These are phyloP conservation scores for Aeschynomene evenia DNA, from an alignment of 306 rosid genomes.

Conservation along the genomic window DNA sequence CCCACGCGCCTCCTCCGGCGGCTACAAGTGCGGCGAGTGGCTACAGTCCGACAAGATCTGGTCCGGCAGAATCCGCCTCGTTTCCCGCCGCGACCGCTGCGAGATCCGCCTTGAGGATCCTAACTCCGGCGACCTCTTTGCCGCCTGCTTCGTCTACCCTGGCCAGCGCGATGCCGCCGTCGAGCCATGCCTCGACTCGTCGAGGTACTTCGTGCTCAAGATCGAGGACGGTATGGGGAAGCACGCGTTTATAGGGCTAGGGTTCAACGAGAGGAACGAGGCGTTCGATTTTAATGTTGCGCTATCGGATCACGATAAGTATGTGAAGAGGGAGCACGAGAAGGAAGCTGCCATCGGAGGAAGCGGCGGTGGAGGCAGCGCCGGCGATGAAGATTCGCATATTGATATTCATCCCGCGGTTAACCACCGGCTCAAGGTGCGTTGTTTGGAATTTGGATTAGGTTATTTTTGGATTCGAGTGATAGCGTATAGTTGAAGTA, in stretches of 20 bases:
- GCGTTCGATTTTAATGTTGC: constrained; percentile 99
- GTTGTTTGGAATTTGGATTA: neutral
- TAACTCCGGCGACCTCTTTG: constrained; percentile 81
- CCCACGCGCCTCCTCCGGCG: constrained; percentile 84
- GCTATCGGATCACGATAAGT: constrained; percentile 93
- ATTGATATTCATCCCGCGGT: constrained; percentile 94
- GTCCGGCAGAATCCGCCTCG: constrained; percentile 94
- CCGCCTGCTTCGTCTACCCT: constrained; percentile 85
- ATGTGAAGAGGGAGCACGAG: constrained; percentile 75
- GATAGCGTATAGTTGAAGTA: neutral
- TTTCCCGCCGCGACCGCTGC: constrained; percentile 83
- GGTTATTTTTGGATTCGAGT: neutral
- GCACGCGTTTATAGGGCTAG: constrained; percentile 92
- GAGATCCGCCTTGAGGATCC: constrained; percentile 99
- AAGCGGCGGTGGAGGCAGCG: constrained; percentile 22
- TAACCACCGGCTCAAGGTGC: constrained; percentile 89
- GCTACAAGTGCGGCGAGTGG: constrained; percentile 99
- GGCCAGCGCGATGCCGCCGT: constrained; percentile 88
- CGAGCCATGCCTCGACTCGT: constrained; percentile 92
- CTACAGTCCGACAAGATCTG: constrained; percentile 97
- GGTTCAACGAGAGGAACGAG: constrained; percentile 88
- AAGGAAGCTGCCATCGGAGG: constrained; percentile 52
- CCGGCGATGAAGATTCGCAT: constrained; percentile 54
- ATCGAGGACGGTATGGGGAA: constrained; percentile 95
- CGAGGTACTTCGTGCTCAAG: constrained; percentile 92